These are phyloP conservation scores for Butyriboletus appendiculatus DNA, from an alignment of 1,284 basidiomycete species.

Conservation along the genomic window DNA sequence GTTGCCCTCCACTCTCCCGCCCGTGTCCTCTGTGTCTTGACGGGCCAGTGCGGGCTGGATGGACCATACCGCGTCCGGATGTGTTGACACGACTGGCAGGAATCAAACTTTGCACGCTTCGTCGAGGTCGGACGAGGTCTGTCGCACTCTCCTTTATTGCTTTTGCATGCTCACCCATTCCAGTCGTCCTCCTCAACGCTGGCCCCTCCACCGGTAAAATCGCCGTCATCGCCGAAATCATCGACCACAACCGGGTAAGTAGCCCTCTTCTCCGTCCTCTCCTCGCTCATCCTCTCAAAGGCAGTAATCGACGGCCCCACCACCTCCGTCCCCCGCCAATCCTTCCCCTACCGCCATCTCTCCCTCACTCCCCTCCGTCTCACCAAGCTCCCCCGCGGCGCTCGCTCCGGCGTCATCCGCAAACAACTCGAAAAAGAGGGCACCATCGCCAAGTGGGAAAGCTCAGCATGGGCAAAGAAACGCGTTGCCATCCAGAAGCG, in stretches of 20 bases:
- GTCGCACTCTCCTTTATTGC: constrained; percentile 21
- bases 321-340: constrained; percentile 90
- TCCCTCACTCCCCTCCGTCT: constrained; percentile 89
- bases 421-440: constrained; percentile 88
- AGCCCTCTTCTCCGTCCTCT: background rate
- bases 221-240: constrained; percentile 96
- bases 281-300: constrained; percentile 41
- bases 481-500: constrained; percentile 78
- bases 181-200: constrained; percentile 93
- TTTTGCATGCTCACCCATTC: background rate
- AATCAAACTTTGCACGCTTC: constrained; percentile 94
- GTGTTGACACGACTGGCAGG: constrained; percentile 34
- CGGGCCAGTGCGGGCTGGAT: constrained; percentile 17
- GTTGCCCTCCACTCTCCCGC: accelerated
- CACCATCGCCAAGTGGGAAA: constrained; percentile 78
- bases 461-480: constrained; percentile 91
- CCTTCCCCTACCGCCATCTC: constrained; percentile 91
- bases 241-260: constrained; percentile 95
- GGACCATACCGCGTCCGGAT: constrained; percentile 6
- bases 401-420: constrained; percentile 81
- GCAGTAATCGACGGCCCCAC: constrained; percentile 95
- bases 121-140: constrained; percentile 95
- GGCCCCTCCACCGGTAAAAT: constrained; percentile 68
- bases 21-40: background rate
- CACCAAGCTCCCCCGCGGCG: constrained; percentile 85